These are phyloP conservation scores for Populus hybrid DNA, from an alignment of 441 rosid genomes.

Conservation along the genomic window DNA sequence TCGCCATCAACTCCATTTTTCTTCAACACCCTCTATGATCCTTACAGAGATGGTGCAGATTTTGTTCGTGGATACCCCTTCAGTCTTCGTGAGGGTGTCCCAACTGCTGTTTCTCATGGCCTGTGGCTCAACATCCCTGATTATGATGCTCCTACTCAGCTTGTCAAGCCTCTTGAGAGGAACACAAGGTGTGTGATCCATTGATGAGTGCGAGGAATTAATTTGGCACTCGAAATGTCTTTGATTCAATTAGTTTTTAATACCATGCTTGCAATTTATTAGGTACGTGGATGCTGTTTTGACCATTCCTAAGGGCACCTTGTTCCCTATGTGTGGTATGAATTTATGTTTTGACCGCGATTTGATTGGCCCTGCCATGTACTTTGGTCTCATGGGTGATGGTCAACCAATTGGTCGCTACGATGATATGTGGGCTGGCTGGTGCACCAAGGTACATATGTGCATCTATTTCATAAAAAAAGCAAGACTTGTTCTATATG, in stretches of 20 bases:
- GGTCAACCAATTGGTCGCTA: constrained; percentile 99
- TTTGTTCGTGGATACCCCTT: constrained; percentile 97
- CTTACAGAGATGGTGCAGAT: constrained; percentile 85
- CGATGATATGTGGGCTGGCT: constrained; percentile 99
- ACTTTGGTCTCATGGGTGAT: constrained; percentile 99
- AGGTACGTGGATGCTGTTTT: constrained; percentile 91
- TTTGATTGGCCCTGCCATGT: constrained; percentile 94
- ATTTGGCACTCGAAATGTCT: not conserved
- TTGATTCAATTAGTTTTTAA: not conserved
- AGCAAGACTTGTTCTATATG: not conserved
- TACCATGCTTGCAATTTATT: not conserved
- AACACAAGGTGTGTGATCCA: constrained; percentile 56
- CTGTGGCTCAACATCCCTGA: constrained; percentile 94
- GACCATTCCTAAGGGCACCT: constrained; percentile 92
- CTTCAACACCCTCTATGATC: constrained; percentile 96
- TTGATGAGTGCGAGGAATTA: not conserved
- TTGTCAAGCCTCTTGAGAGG: constrained; percentile 89
- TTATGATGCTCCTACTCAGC: constrained; percentile 95
- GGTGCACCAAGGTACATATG: constrained; percentile 73
- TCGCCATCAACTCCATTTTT: constrained; percentile 82
- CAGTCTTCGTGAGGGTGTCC: constrained; percentile 87
- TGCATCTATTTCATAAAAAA: not conserved
- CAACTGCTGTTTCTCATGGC: constrained; percentile 42
- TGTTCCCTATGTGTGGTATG: constrained; percentile 99
- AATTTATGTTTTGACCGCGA: constrained; percentile 84